phyloP scores from a whole-genome alignment of 495 filamentous ascomycete genomes.

The Penicillium cinerascens region DNA sequence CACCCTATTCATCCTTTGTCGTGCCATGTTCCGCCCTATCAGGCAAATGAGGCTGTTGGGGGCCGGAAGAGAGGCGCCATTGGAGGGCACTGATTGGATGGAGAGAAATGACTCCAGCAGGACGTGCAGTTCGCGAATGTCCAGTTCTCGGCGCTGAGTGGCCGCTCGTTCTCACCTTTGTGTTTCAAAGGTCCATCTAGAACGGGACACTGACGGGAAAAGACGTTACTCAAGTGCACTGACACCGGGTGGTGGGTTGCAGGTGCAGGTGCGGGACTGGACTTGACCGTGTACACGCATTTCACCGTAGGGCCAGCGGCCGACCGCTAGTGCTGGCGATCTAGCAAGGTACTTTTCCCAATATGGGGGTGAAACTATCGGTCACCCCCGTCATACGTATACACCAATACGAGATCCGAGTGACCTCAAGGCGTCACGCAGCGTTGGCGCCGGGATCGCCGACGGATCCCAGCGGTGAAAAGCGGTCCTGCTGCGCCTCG shows the following conservation, averaged over 20 bases:
- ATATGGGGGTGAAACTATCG: neutral
- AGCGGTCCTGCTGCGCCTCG: conserved; percentile 22
- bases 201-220: neutral
- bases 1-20: conserved; percentile 4
- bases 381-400: neutral
- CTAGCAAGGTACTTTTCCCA: neutral
- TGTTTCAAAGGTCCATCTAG: neutral
- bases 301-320: neutral
- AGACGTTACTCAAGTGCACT: neutral
- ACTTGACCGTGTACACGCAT: neutral
- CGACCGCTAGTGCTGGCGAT: no score
- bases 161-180: neutral
- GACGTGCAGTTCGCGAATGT: neutral
- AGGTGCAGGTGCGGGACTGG: neutral
- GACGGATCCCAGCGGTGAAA: conserved; percentile 22
- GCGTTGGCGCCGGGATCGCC: conserved; percentile 20
- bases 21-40: neutral
- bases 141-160: neutral
- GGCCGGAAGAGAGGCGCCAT: neutral
- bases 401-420: neutral
- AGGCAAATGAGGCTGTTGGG: neutral
- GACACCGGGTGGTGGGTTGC: neutral
- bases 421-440: neutral
- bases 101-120: neutral
- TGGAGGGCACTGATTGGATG: neutral